Evolutionary conservation across 768 basidiomycete species (phyloP).

Genomic region (Boletellus ananas): DNA sequence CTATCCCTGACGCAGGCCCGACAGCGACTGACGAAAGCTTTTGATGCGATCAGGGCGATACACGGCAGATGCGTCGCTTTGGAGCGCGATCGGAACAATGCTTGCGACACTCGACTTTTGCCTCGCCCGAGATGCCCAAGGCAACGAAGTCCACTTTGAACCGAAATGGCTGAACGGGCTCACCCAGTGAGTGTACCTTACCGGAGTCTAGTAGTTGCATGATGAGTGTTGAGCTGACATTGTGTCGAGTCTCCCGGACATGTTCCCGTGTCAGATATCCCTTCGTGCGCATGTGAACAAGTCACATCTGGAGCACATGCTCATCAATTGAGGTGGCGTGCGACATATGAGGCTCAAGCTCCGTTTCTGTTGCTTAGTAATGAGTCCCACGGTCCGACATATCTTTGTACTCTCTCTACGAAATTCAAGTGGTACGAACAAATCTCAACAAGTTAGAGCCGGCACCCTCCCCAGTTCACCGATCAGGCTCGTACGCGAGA

Average conservation of each 20-base stretch:
- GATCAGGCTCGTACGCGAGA: too few species aligned
- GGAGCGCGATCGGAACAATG: constrained; percentile 8
- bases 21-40: neutral
- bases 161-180: constrained; percentile 6
- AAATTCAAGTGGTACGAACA: too few species aligned
- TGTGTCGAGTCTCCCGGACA: constrained; percentile 3
- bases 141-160: neutral
- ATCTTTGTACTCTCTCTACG: too few species aligned
- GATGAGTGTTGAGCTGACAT: neutral
- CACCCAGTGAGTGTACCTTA: constrained; percentile 1
- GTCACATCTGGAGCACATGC: neutral
- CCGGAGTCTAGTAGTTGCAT: too few species aligned
- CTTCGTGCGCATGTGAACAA: constrained; percentile 4
- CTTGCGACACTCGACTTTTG: constrained; percentile 11
- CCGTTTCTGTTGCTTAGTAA: too few species aligned
- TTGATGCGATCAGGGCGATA: neutral
- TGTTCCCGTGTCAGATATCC: constrained; percentile 9
- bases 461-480: too few species aligned
- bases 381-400: too few species aligned
- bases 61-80: constrained; percentile 5
- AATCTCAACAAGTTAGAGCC: too few species aligned
- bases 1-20: neutral
- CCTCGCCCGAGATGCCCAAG: neutral
- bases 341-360: too few species aligned
- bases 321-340: neutral